These are phyloP conservation scores for Lecanicillium sp. DNA, from an alignment of 2,329 filamentous ascomycete genomes.

Conservation along the genomic window DNA sequence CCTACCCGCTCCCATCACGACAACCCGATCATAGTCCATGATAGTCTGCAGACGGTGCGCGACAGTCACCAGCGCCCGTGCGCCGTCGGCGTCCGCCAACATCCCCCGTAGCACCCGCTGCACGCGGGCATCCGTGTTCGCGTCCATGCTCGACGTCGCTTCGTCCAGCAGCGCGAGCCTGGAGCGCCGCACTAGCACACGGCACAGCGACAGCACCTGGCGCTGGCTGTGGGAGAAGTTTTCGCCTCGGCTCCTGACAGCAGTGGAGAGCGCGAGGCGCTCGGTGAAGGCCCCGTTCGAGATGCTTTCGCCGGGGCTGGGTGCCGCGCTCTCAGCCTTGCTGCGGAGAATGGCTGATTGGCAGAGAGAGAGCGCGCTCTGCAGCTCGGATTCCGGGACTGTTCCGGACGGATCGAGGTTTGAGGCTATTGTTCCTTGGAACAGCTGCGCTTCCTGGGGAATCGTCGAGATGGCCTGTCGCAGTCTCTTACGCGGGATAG, in stretches of 20 bases:
- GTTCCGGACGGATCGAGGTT: slow-evolving; percentile 60
- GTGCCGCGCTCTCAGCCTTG: slow-evolving; percentile 27
- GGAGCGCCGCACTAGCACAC: slow-evolving; percentile 47
- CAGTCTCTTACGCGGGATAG: slow-evolving; percentile 42
- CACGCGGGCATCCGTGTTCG: slow-evolving; percentile 49
- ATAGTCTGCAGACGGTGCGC: slow-evolving; percentile 53
- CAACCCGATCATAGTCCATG: slow-evolving; percentile 52
- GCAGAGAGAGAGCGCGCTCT: slow-evolving; percentile 55
- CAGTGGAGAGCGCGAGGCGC: slow-evolving; percentile 34
- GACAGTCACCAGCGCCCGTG: slow-evolving; percentile 50
- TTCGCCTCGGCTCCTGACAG: slow-evolving; percentile 46
- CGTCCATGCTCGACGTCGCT: slow-evolving; percentile 54
- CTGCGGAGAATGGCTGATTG: slow-evolving; percentile 49
- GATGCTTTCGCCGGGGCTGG: slow-evolving; percentile 15
- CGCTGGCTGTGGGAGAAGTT: slow-evolving; percentile 54
- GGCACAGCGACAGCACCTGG: slow-evolving; percentile 50
- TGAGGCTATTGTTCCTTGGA: slow-evolving; percentile 44
- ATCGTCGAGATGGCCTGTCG: slow-evolving; percentile 53
- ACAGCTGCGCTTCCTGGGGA: slow-evolving; percentile 52
- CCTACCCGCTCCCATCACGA: slow-evolving; percentile 49
- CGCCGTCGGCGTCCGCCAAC: slow-evolving; percentile 36
- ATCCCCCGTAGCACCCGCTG: slow-evolving; percentile 45
- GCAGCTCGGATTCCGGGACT: slow-evolving; percentile 46
- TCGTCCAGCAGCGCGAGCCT: slow-evolving; percentile 53
- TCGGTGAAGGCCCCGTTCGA: slow-evolving; percentile 20